Base-by-base conservation (phyloP, 23 red algal genomes). In the Gracilaria vermiculophylla region DNA sequence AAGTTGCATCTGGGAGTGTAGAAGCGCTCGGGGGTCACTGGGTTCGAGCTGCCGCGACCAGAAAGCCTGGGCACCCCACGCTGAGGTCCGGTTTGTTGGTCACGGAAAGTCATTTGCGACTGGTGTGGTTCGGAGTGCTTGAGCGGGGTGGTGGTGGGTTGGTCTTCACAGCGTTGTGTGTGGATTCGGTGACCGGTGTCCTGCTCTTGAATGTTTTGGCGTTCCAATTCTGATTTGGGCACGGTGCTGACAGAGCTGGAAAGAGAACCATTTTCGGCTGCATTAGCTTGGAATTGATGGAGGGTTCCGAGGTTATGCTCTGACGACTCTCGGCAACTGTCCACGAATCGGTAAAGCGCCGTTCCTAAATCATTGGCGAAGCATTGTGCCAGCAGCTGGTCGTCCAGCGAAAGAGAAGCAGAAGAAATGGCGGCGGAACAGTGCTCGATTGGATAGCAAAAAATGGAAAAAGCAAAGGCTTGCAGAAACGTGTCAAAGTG, bases 401-500 rank as follows among this genome's bases (percentile, higher is more conserved):
- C 27, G 58, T 14, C 67, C 17, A 28, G 13, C 16, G 33, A 17
- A 19, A 20, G 67, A 35, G 61, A 66, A 47, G 67, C 36, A 73
- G 67, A 45, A 45, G 39, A 73, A 73, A 27, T 23, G 35, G 36
- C 40, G 31, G 42, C 67, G 36, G 19, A 48, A 45, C 39, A 40
- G 37, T 45, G 5, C 47, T 73, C 39, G 42, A 73, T 45, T 73
- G 67, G 67, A 47, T 73, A 73, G 42, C 39, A 73, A 73, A 73
- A 73, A 47, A 73, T 28, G 42, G 67, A 73, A 73, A 73, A 73
- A 47, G 67, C 67, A 73, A 73, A 73, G 28, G 67, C 67, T 20
- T 73, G 21, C 20, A 73, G 37, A 48, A 73, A 73, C 42, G 67
- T 73, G 42, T 73, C 67, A 48, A 73, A 73, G 20, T 73, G 67